These are phyloP conservation scores for Cudoniella acicularis DNA, from an alignment of 495 filamentous ascomycete genomes.

Conservation along the genomic window DNA sequence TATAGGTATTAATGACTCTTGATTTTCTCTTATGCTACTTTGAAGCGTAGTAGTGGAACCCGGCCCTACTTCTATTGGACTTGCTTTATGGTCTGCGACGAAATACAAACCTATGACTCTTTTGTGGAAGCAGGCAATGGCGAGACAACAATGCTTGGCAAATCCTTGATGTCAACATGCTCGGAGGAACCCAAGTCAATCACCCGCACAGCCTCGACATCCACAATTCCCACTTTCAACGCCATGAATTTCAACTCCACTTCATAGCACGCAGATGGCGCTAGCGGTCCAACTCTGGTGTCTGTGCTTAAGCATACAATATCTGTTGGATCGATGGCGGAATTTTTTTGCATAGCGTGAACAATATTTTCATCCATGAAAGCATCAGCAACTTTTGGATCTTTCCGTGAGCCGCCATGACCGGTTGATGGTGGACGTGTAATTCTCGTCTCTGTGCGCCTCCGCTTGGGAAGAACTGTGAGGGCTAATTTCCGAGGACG, in stretches of 20 bases:
- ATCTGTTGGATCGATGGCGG: conserved; percentile 66
- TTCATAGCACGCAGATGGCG: conserved; percentile 73
- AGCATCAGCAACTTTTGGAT: conserved; percentile 57
- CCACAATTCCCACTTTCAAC: conserved; percentile 67
- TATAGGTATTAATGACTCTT: too few species aligned
- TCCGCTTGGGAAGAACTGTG: conserved; percentile 73
- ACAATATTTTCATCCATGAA: conserved; percentile 82
- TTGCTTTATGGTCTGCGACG: too few species aligned
- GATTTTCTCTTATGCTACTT: too few species aligned
- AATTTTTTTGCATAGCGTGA: conserved; percentile 75
- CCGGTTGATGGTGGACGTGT: conserved; percentile 48
- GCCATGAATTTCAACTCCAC: conserved; percentile 78
- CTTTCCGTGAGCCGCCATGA: conserved; percentile 30
- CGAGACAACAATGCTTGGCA: conserved; percentile 67
- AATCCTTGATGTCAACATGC: conserved; percentile 74
- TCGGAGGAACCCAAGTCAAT: conserved; percentile 79
- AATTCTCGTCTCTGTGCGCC: conserved; percentile 61
- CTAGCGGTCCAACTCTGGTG: conserved; percentile 74
- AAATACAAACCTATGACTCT: too few species aligned
- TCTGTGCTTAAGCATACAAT: conserved; percentile 81
- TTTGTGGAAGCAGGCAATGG: not conserved
- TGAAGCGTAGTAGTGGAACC: too few species aligned
- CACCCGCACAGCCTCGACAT: conserved; percentile 75
- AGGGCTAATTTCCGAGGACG: conserved; percentile 72
- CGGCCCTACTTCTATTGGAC: too few species aligned